A percentile compares a stretch with the other conserved stretches of the same genome.
Evolutionary conservation across 306 rosid species (phyloP).

Genomic region (Cotoneaster glaucophyllus): DNA sequence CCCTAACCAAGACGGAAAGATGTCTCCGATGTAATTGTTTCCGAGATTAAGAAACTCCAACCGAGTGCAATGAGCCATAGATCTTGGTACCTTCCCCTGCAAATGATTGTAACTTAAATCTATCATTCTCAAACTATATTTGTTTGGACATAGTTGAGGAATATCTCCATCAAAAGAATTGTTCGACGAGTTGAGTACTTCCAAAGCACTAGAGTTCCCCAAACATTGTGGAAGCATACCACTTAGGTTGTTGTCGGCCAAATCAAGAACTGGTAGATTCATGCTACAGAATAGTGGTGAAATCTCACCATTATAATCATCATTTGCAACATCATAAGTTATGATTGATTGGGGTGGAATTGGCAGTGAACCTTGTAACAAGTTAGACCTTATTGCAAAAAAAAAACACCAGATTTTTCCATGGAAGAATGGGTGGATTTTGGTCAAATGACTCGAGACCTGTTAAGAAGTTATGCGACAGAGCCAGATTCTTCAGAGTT

Average conservation of each 20-base stretch:
- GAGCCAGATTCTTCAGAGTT: too few relatives aligned
- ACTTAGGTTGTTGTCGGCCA: neutral
- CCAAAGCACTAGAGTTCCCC: neutral
- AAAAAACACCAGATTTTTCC: too few relatives aligned
- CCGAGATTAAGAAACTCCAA: constrained; percentile 6
- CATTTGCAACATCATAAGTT: neutral
- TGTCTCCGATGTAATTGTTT: constrained; percentile 13
- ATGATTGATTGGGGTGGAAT: neutral
- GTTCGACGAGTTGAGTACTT: neutral
- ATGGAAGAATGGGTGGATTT: too few relatives aligned
- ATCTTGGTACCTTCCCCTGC: constrained; percentile 5
- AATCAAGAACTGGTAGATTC: neutral
- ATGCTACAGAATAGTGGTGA: neutral
- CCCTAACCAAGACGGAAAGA: constrained; percentile 42
- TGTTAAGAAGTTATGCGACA: too few relatives aligned
- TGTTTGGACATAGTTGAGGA: neutral
- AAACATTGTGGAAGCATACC: neutral
- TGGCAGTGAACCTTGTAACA: constrained; percentile 13
- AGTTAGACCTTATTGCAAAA: neutral
- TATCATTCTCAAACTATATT: neutral
- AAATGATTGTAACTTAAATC: constrained; percentile 24
- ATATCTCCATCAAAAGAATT: neutral
- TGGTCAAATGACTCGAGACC: too few relatives aligned
- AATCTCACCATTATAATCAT: neutral
- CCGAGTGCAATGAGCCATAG: neutral